Conservation (phyloP, 345 rosid genomes). For the Aegle marmelos region DNA sequence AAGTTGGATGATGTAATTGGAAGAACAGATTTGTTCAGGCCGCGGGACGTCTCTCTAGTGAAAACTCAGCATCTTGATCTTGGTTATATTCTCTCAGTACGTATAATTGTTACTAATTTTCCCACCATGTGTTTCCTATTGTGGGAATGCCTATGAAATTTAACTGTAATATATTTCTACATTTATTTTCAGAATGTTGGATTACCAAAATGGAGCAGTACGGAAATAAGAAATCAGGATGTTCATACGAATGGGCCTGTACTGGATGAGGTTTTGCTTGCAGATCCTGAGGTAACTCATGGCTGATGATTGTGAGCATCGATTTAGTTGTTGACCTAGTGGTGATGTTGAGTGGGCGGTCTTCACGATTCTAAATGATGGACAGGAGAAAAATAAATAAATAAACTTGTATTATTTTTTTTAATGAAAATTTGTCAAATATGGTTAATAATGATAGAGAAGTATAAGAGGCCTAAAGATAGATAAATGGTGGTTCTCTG, state of each 20-base stretch:
- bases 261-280: constrained; percentile 74
- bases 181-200: constrained; percentile 64
- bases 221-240: constrained; percentile 84
- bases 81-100: constrained; percentile 67
- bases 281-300: constrained; percentile 75
- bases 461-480: background rate
- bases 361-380: background rate
- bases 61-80: constrained; percentile 99
- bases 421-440: background rate
- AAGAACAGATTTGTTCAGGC: constrained; percentile 68
- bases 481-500: background rate
- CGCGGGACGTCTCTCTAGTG: constrained; percentile 89
- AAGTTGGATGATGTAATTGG: constrained; percentile 91
- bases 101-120: constrained; percentile 25
- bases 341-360: background rate
- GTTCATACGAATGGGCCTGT: constrained; percentile 87
- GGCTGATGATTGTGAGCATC: background rate
- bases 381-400: background rate
- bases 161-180: constrained; percentile 7
- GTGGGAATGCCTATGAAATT: background rate
- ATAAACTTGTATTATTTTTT: background rate
- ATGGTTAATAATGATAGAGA: background rate
- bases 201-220: constrained; percentile 83
- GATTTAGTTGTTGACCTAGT: background rate
- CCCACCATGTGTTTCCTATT: background rate